Conservation (phyloP, 768 basidiomycete species). For the Mycena metata region DNA sequence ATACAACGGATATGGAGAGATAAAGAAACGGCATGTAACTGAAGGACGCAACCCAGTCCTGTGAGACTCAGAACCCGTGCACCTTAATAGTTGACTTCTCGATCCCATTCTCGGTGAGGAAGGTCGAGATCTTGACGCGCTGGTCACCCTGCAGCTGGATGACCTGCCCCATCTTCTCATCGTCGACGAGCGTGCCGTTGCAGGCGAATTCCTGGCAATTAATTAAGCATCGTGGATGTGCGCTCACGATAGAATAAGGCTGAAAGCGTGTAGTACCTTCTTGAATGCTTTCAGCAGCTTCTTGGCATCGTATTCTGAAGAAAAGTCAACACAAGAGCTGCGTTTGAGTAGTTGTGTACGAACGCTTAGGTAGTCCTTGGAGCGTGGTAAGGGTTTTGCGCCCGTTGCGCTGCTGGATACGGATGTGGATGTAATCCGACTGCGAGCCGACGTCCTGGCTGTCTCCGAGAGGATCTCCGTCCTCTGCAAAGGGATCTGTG, state of each 20-base stretch:
- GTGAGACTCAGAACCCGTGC: slow-evolving; percentile 80
- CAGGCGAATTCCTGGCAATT: slow-evolving; percentile 90
- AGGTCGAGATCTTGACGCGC: slow-evolving; percentile 88
- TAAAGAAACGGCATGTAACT: slow-evolving; percentile 27
- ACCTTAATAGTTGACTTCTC: slow-evolving; percentile 84
- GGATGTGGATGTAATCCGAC: slow-evolving; percentile 91
- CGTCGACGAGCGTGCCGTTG: slow-evolving; percentile 96
- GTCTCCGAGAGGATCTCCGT: slow-evolving; percentile 84
- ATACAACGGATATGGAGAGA: slow-evolving; percentile 36
- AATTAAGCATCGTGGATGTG: background rate
- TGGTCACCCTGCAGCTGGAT: slow-evolving; percentile 99
- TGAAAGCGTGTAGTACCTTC: slow-evolving; percentile 71
- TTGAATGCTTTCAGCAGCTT: slow-evolving; percentile 99
- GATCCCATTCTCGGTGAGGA: slow-evolving; percentile 88
- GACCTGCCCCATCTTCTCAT: slow-evolving; percentile 96
- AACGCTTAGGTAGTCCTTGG: slow-evolving; percentile 93
- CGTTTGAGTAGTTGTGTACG: slow-evolving; percentile 35
- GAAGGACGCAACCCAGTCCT: background rate
- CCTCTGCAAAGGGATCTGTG: slow-evolving; percentile 96
- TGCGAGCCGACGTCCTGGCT: slow-evolving; percentile 84
- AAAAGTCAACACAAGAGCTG: slow-evolving; percentile 23
- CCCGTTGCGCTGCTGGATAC: slow-evolving; percentile 99
- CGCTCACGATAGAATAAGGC: slow-evolving; percentile 13
- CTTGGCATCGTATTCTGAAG: slow-evolving; percentile 93
- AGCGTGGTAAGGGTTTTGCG: slow-evolving; percentile 98